A percentile compares a stretch with the other conserved stretches of the same genome.
Evolutionary conservation across 2,329 filamentous ascomycete species (phyloP).

Genomic region (Pseudofabraea citricarpa): DNA sequence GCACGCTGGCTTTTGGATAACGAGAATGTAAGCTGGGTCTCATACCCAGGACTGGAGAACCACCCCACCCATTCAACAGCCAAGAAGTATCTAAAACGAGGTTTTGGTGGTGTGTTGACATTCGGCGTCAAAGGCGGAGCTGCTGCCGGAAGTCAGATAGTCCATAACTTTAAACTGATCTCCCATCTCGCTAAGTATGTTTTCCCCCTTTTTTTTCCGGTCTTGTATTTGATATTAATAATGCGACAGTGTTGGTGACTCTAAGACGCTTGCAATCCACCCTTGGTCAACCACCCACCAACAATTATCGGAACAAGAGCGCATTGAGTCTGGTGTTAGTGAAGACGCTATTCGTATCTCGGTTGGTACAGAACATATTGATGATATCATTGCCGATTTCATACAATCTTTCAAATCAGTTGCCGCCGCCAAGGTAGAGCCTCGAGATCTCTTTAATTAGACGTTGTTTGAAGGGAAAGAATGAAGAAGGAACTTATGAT

Average conservation of each 20-base stretch:
- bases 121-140: slow-evolving; percentile 91
- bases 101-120: slow-evolving; percentile 85
- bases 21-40: slow-evolving; percentile 85
- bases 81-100: slow-evolving; percentile 80
- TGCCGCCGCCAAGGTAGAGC: slow-evolving; percentile 36
- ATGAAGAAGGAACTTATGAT: no score
- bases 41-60: slow-evolving; percentile 81
- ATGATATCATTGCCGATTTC: slow-evolving; percentile 95
- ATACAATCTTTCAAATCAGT: slow-evolving; percentile 77
- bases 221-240: no score
- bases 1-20: slow-evolving; percentile 81
- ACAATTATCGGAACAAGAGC: slow-evolving; percentile 81
- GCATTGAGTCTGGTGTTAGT: slow-evolving; percentile 73
- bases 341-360: slow-evolving; percentile 93
- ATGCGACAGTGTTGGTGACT: slow-evolving; percentile 90
- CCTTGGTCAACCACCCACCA: slow-evolving; percentile 95
- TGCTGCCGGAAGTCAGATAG: slow-evolving; percentile 77
- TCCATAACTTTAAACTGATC: slow-evolving; percentile 91
- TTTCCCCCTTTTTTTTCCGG: no score
- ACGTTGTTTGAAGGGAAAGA: no score
- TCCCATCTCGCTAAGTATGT: slow-evolving; percentile 97
- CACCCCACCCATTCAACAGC: slow-evolving; percentile 76
- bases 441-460: no score
- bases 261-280: slow-evolving; percentile 91
- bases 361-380: slow-evolving; percentile 92